Percentiles rank a stretch among this genome's conserved stretches.
These are phyloP conservation scores for Polychaeton citri DNA, from an alignment of 2,329 filamentous ascomycete genomes.

Conservation along the genomic window DNA sequence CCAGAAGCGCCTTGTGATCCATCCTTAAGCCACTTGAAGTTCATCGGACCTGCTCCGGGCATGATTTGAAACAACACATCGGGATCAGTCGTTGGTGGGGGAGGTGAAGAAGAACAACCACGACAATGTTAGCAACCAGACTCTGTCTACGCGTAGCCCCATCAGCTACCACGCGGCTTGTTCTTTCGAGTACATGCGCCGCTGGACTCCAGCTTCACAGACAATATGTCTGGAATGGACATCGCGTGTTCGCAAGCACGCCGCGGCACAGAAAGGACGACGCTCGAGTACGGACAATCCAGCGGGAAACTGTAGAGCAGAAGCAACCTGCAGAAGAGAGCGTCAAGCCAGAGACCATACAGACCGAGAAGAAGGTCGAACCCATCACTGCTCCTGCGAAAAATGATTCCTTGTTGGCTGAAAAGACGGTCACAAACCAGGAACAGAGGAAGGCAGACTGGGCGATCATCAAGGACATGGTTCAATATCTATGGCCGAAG, in stretches of 20 bases:
- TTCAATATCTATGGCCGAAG: conserved; percentile 90
- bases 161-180: conserved; percentile 2
- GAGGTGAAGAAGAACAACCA: background rate
- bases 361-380: conserved; percentile 18
- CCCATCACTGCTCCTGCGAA: conserved; percentile 21
- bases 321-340: conserved; percentile 16
- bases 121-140: conserved; percentile 14
- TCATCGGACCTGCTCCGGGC: no score
- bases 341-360: conserved; percentile 22
- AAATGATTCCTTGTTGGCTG: conserved; percentile 46
- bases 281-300: conserved; percentile 12
- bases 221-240: background rate
- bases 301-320: conserved; percentile 12
- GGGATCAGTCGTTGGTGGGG: background rate
- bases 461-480: conserved; percentile 98
- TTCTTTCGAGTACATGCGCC: conserved; percentile 3
- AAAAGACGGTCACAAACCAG: conserved; percentile 55
- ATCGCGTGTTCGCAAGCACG: conserved; percentile 30
- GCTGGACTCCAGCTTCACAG: background rate
- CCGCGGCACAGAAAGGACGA: conserved; percentile 32
- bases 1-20: no score
- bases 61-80: background rate
- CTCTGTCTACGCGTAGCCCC: conserved; percentile 13
- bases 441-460: conserved; percentile 95
- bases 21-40: no score